These are phyloP conservation scores for Selaginella moellendorffii DNA, from an alignment of 75 land plant species.

Conservation along the genomic window DNA sequence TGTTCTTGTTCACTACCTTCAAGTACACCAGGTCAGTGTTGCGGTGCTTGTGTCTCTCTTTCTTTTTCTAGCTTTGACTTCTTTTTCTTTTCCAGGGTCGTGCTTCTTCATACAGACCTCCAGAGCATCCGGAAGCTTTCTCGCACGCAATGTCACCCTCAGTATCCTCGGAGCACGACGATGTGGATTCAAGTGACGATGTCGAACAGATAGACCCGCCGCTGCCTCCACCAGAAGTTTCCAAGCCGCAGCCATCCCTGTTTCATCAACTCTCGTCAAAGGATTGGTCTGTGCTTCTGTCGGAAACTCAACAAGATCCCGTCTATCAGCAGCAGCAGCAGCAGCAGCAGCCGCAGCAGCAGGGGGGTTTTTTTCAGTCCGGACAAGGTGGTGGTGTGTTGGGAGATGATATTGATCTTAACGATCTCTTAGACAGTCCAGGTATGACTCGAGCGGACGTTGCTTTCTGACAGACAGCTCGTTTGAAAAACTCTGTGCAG, in stretches of 20 bases:
- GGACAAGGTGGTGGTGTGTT: neutral
- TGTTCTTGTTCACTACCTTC: slow-evolving; percentile 80
- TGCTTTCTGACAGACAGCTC: slow-evolving; percentile 7
- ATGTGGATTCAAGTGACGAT: slow-evolving; percentile 12
- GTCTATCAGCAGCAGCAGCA: slow-evolving; percentile 7
- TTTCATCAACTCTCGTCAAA: neutral
- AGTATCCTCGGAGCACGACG: slow-evolving; percentile 13
- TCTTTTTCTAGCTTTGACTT: neutral
- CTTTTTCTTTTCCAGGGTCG: neutral
- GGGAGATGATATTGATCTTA: neutral
- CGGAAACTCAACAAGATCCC: neutral
- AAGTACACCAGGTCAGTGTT: slow-evolving; percentile 59
- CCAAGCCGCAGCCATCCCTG: neutral
- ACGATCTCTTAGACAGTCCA: slow-evolving; percentile 4
- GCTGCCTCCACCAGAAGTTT: neutral
- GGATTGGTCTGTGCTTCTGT: slow-evolving; percentile 9
- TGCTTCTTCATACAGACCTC: neutral
- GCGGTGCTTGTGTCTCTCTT: neutral
- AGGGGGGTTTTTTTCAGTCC: neutral
- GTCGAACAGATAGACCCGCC: slow-evolving; percentile 8
- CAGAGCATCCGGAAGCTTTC: neutral
- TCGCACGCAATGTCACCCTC: neutral
- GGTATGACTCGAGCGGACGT: slow-evolving; percentile 1
- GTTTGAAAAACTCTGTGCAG: neutral
- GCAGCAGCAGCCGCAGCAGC: neutral